These are phyloP conservation scores for Chalaropsis ovoidea DNA, from an alignment of 2,329 filamentous ascomycete species.

Conservation along the genomic window DNA sequence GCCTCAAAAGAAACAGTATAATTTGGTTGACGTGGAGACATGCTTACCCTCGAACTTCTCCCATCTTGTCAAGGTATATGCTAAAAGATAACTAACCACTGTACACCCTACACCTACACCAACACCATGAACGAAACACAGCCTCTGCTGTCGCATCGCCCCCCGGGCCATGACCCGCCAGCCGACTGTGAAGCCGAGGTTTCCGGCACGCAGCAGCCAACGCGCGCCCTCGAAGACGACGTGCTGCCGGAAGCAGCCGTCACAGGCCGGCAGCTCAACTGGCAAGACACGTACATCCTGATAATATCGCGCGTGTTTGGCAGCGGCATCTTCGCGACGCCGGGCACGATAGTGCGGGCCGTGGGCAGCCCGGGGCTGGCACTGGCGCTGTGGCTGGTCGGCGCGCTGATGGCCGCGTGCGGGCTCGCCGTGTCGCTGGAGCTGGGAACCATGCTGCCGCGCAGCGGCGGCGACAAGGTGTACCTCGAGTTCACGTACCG, in stretches of 20 bases:
- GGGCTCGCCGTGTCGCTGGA: constrained; percentile 55
- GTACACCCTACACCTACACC: no score
- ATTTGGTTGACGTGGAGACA: background rate
- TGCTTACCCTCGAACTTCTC: background rate
- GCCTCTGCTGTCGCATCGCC: constrained; percentile 1
- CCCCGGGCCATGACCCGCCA: background rate
- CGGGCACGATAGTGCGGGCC: constrained; percentile 54
- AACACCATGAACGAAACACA: constrained; percentile 15
- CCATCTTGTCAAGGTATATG: background rate
- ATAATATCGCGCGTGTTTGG: constrained; percentile 60
- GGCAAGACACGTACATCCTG: constrained; percentile 55
- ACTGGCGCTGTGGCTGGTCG: constrained; percentile 52
- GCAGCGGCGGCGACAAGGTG: constrained; percentile 58
- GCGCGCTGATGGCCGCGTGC: constrained; percentile 51
- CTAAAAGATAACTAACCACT: background rate
- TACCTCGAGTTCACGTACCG: constrained; percentile 62
- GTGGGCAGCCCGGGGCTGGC: constrained; percentile 57
- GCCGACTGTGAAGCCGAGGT: constrained; percentile 1
- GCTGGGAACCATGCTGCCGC: constrained; percentile 60
- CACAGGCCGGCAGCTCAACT: constrained; percentile 49
- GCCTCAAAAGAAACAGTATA: background rate
- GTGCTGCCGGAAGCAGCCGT: constrained; percentile 50
- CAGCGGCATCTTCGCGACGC: constrained; percentile 62
- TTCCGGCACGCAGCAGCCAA: background rate
- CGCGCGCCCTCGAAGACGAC: constrained; percentile 42